Conservation (phyloP, 108 stramenopile genomes). For the Skeletonema potamos region DNA sequence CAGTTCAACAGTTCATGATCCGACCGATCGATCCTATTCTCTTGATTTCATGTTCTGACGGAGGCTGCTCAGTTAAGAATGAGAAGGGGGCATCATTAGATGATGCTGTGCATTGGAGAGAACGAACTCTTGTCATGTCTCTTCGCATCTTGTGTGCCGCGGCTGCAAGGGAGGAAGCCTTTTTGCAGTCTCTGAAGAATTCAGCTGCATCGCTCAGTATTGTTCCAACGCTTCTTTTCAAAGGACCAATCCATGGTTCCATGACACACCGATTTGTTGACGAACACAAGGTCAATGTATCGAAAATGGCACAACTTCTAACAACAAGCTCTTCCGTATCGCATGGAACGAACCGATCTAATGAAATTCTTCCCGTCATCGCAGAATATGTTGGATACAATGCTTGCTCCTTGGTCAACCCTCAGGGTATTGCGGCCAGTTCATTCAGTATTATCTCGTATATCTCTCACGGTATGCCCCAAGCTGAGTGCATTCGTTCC, state of each 20-base stretch:
- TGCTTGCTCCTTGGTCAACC: constrained; percentile 31
- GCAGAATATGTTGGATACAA: constrained; percentile 44
- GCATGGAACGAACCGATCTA: constrained; percentile 15
- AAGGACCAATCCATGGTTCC: constrained; percentile 42
- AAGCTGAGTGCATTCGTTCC: constrained; percentile 12
- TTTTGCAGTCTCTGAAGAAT: constrained; percentile 39
- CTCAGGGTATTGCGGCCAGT: constrained; percentile 32
- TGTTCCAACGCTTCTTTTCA: constrained; percentile 48
- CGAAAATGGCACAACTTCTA: constrained; percentile 22
- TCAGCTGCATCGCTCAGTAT: constrained; percentile 20
- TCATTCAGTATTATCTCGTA: constrained; percentile 43
- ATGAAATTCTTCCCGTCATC: constrained; percentile 45
- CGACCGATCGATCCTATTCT: constrained; percentile 40
- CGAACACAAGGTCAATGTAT: constrained; percentile 31
- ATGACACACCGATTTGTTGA: constrained; percentile 40
- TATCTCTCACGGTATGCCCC: constrained; percentile 34
- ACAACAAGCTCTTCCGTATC: constrained; percentile 1
- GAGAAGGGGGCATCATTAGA: constrained; percentile 10
- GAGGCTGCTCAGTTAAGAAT: constrained; percentile 9
- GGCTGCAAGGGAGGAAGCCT: constrained; percentile 61
- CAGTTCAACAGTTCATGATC: constrained; percentile 49
- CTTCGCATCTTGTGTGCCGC: constrained; percentile 73
- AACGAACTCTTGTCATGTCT: constrained; percentile 49
- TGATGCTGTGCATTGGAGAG: constrained; percentile 60
- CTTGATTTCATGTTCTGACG: constrained; percentile 34